Evolutionary conservation across 176 grass and related monocot genomes (phyloP).

Genomic region (Oryza meyeriana): DNA sequence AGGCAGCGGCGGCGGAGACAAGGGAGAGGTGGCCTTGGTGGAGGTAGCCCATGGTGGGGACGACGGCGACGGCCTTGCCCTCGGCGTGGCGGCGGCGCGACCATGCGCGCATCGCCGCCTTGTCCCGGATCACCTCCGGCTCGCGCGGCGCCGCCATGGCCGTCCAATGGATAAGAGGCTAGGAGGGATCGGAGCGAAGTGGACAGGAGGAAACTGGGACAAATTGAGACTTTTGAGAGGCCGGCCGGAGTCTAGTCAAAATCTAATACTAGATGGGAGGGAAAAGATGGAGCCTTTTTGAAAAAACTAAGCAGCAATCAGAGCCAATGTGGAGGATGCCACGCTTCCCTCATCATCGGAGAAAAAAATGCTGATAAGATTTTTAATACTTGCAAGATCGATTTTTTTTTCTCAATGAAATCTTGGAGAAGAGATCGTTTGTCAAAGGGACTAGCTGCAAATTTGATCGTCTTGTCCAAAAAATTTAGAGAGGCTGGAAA

Average conservation of each 20-base stretch:
- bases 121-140: conserved; percentile 82
- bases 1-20: conserved; percentile 26
- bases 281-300: background rate
- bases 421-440: background rate
- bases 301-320: background rate
- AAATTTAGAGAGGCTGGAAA: too few relatives aligned
- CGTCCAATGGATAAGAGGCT: background rate
- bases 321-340: background rate
- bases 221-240: background rate
- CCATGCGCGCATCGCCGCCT: conserved; percentile 64
- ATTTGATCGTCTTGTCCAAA: background rate
- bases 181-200: background rate
- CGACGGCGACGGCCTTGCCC: conserved; percentile 57
- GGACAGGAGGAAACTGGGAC: background rate
- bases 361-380: background rate
- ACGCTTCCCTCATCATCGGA: background rate
- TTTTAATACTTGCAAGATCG: background rate
- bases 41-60: conserved; percentile 97
- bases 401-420: background rate
- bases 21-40: conserved; percentile 90
- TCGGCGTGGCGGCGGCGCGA: conserved; percentile 48
- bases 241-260: too few relatives aligned
- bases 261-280: background rate
- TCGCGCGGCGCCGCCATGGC: conserved; percentile 28
- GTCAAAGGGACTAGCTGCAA: background rate